Conservation (phyloP, 2,329 filamentous ascomycete species). For the Fusarium guadeloupense region DNA sequence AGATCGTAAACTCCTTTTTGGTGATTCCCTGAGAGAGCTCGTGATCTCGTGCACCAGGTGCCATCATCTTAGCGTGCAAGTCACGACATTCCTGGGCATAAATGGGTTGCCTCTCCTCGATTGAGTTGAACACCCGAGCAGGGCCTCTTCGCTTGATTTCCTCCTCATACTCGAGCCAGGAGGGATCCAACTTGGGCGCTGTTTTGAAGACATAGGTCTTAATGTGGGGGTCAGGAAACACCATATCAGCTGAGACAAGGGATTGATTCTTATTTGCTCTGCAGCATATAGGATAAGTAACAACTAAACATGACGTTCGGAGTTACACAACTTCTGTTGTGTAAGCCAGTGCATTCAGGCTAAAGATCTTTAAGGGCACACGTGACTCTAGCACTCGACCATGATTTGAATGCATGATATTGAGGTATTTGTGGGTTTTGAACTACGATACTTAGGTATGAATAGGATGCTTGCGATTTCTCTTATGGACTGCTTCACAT, state of each 20-base stretch:
- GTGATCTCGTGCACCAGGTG: slow-evolving; percentile 48
- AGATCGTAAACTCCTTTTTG: slow-evolving; percentile 42
- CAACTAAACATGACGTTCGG: no score
- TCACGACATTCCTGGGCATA: slow-evolving; percentile 55
- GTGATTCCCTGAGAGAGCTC: slow-evolving; percentile 49
- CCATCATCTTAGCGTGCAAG: slow-evolving; percentile 49
- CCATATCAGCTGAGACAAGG: slow-evolving; percentile 11
- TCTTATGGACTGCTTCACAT: no score
- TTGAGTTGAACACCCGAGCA: slow-evolving; percentile 32
- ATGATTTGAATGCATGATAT: no score
- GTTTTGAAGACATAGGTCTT: slow-evolving; percentile 41
- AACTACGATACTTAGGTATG: no score
- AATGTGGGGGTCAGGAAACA: slow-evolving; percentile 29
- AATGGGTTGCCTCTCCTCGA: slow-evolving; percentile 48
- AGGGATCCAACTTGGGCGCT: slow-evolving; percentile 52
- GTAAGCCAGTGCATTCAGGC: slow-evolving; percentile 4
- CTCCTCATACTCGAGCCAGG: slow-evolving; percentile 53
- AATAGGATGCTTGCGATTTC: no score
- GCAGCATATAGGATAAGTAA: no score
- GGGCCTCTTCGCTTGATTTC: slow-evolving; percentile 33
- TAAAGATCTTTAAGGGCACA: slow-evolving; percentile 12
- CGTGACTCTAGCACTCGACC: slow-evolving; percentile 8
- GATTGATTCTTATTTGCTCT: no score
- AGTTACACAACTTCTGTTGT: no score
- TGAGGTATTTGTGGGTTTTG: no score